Conservation (phyloP, 352 stramenopile species). For the Plasmopara muralis region DNA sequence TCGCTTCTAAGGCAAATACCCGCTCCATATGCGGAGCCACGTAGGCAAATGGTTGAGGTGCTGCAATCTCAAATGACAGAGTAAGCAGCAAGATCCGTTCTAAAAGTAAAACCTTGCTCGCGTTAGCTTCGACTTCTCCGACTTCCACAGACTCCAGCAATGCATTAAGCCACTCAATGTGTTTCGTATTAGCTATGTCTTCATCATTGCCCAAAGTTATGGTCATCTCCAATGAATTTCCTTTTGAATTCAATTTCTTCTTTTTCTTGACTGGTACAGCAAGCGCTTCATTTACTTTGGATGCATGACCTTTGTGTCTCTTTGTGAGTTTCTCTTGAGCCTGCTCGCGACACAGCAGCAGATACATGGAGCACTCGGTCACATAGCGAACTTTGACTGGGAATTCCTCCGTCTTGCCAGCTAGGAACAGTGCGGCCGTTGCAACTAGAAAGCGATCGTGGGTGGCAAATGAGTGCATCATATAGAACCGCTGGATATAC, state of each 20-base stretch:
- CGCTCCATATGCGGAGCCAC: slow-evolving; percentile 45
- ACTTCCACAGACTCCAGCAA: slow-evolving; percentile 56
- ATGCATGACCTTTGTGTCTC: slow-evolving; percentile 12
- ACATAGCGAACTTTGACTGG: slow-evolving; percentile 70
- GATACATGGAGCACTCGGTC: slow-evolving; percentile 65
- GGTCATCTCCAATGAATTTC: slow-evolving; percentile 44
- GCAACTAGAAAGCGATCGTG: slow-evolving; percentile 79
- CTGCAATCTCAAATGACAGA: slow-evolving; percentile 63
- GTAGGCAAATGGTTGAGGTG: slow-evolving; percentile 62
- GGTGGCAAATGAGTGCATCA: slow-evolving; percentile 65
- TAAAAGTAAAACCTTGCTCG: slow-evolving; percentile 55
- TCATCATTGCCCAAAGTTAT: slow-evolving; percentile 46
- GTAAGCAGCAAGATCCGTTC: slow-evolving; percentile 71
- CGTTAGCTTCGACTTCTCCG: slow-evolving; percentile 56
- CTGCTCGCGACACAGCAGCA: slow-evolving; percentile 44
- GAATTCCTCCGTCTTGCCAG: slow-evolving; percentile 71
- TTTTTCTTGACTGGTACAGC: slow-evolving; percentile 13
- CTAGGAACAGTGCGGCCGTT: slow-evolving; percentile 68
- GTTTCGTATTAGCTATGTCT: slow-evolving; percentile 46
- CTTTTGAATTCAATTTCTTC: slow-evolving; percentile 26
- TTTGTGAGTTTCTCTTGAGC: slow-evolving; percentile 25
- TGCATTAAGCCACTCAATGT: slow-evolving; percentile 58
- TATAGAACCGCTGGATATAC: slow-evolving; percentile 74
- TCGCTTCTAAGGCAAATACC: slow-evolving; percentile 49
- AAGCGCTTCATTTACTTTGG: slow-evolving; percentile 15